Evolutionary conservation across 495 filamentous ascomycete genomes (phyloP), one percentile per base, ranked within the genome.

Genomic region (Amniculicola lignicola): DNA sequence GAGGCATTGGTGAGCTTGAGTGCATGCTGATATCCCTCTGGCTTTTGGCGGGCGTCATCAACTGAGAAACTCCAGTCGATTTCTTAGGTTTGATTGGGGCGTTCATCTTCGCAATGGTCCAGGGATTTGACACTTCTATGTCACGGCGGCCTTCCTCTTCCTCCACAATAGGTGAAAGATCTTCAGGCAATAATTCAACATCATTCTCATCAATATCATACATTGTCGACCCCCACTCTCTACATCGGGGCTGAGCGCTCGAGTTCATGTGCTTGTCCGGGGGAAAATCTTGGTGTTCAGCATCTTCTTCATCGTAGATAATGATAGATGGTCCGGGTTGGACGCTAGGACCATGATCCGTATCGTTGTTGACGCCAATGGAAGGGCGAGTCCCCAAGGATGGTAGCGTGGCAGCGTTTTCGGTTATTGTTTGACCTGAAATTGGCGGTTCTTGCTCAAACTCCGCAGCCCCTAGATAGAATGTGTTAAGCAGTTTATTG

Each of bases 91-190:
- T 62, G 3, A 36, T 42, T 9, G 73, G 64, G 4, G 79, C 67
- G 42, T 77, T 83, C 65, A 82, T 71, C 59, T 81, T 84, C 6
- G 83, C 79, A 41, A 82, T 73, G 0, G 75, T 67, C 80, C 80
- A 84, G 3, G 83, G 83, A 55, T 85, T 84, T 2, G 73, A 78
- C 59, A 11, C 19, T 52, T 44, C 47, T 58, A 46, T 12, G 67
- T 53, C 37, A 37, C 38, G 71, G 58, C n/a, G 44, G 6, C 37
- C 61, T 44, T 63, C 54, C 6, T 55, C 55, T 4, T 57, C 57
- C 9, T 48, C 46, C 16, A 51, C 35, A 0, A 33, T 15, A 29
- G 29, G 31, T n/a, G 19, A 15, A 3, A 51, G 42, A 6, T 36
- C 39, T n/a, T 52, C 52, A 3, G 49, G 39, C 7, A 60, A 23